Conservation (phyloP, 1,139 yeast species). For the Sugiyamaella neomexicana region DNA sequence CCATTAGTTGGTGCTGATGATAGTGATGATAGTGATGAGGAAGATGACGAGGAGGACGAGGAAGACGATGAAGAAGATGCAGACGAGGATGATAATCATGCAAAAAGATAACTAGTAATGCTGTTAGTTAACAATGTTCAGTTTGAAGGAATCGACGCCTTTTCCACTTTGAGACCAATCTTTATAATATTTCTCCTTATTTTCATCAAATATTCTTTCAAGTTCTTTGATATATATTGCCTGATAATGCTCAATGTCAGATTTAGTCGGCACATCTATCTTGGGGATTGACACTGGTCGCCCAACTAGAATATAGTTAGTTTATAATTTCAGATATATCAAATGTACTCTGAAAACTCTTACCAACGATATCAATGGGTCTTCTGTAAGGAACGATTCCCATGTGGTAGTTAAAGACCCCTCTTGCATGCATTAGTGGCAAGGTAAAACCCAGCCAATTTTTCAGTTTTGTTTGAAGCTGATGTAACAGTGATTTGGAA, state of each 20-base stretch:
- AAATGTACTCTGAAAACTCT: neutral
- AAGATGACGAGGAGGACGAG: constrained; percentile 31
- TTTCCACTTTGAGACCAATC: constrained; percentile 22
- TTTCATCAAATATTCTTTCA: constrained; percentile 62
- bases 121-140: constrained; percentile 29
- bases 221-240: constrained; percentile 67
- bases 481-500: constrained; percentile 53
- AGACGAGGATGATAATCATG: constrained; percentile 22
- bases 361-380: constrained; percentile 65
- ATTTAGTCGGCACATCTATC: constrained; percentile 46
- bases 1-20: constrained; percentile 45
- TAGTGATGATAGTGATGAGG: constrained; percentile 40
- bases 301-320: constrained; percentile 45
- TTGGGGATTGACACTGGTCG: constrained; percentile 72
- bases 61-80: constrained; percentile 23
- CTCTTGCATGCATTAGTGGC: constrained; percentile 91
- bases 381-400: constrained; percentile 86
- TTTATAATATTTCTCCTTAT: constrained; percentile 54
- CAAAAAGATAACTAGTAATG: neutral
- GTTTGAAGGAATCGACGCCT: constrained; percentile 19
- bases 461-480: constrained; percentile 72
- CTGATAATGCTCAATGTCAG: constrained; percentile 70
- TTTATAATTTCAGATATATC: neutral
- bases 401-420: constrained; percentile 87
- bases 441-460: constrained; percentile 73